Percentiles rank a stretch among this genome's conserved stretches.
Conservation (phyloP, 2,329 filamentous ascomycete species). For the Hortaea werneckii region DNA sequence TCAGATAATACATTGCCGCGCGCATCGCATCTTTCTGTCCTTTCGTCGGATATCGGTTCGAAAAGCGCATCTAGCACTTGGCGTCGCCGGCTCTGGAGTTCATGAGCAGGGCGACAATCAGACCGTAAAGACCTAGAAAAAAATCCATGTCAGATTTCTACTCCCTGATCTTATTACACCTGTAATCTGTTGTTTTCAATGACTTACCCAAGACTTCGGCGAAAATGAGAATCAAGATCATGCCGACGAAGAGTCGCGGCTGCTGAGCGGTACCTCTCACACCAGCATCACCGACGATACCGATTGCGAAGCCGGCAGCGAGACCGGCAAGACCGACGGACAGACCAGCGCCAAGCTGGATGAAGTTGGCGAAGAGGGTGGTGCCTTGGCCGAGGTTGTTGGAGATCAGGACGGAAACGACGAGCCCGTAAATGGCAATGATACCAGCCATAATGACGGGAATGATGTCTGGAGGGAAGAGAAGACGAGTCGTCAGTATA, state of each 20-base stretch:
- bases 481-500: not conserved
- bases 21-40: no score
- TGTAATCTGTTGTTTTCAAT: no score
- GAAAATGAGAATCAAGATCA: slow-evolving; percentile 99
- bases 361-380: slow-evolving; percentile 42
- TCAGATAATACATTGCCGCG: no score
- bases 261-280: slow-evolving; percentile 78
- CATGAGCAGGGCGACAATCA: slow-evolving; percentile 98
- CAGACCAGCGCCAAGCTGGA: slow-evolving; percentile 44
- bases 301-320: slow-evolving; percentile 38
- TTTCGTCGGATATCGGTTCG: not conserved
- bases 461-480: slow-evolving; percentile 65
- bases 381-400: slow-evolving; percentile 39
- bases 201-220: slow-evolving; percentile 93
- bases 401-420: slow-evolving; percentile 45
- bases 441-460: slow-evolving; percentile 99
- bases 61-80: slow-evolving; percentile 48
- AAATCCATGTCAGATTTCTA: not conserved
- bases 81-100: slow-evolving; percentile 69
- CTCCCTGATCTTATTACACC: no score
- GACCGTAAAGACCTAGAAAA: slow-evolving; percentile 79
- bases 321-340: slow-evolving; percentile 36
- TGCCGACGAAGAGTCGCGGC: slow-evolving; percentile 83
- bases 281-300: slow-evolving; percentile 65
- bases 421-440: slow-evolving; percentile 78